These are phyloP conservation scores for Colletotrichum graminicola DNA, from an alignment of 2,329 filamentous ascomycete genomes.

Conservation along the genomic window DNA sequence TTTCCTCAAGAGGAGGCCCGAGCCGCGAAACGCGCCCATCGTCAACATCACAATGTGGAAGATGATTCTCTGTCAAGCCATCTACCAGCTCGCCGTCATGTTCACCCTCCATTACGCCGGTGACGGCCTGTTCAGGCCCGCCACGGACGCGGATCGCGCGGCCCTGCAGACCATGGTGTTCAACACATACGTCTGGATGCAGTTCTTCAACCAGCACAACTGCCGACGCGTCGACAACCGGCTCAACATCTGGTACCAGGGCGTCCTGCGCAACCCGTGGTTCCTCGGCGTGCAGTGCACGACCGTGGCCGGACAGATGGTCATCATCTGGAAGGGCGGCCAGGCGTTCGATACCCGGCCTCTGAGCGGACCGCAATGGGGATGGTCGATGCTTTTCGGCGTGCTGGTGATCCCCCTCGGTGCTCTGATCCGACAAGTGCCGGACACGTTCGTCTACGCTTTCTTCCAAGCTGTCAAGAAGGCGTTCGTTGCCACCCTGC, in stretches of 20 bases:
- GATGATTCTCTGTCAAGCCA: slow-evolving; percentile 81
- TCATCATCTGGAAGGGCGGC: slow-evolving; percentile 79
- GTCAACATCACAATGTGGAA: slow-evolving; percentile 85
- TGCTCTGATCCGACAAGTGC: slow-evolving; percentile 56
- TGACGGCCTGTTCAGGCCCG: slow-evolving; percentile 58
- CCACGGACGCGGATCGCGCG: slow-evolving; percentile 11
- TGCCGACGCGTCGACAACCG: slow-evolving; percentile 86
- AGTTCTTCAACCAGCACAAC: slow-evolving; percentile 89
- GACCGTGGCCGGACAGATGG: slow-evolving; percentile 77
- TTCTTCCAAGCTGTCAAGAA: slow-evolving; percentile 46
- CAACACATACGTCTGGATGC: slow-evolving; percentile 92
- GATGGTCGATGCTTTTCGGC: slow-evolving; percentile 76
- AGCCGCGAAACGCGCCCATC: slow-evolving; percentile 47
- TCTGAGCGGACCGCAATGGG: slow-evolving; percentile 76
- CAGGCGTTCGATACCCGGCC: slow-evolving; percentile 72
- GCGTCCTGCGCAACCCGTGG: slow-evolving; percentile 79
- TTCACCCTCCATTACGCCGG: slow-evolving; percentile 74
- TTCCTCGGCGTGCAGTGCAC: slow-evolving; percentile 77
- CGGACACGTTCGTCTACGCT: slow-evolving; percentile 56
- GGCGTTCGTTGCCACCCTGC: slow-evolving; percentile 47
- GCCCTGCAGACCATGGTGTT: slow-evolving; percentile 79
- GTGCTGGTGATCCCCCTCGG: slow-evolving; percentile 74
- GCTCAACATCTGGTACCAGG: slow-evolving; percentile 83
- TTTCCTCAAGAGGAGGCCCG: slow-evolving; percentile 50
- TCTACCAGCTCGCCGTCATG: slow-evolving; percentile 75